Conservation (phyloP, 2,329 filamentous ascomycete genomes). For the Aspergillus pseudonomiae region DNA sequence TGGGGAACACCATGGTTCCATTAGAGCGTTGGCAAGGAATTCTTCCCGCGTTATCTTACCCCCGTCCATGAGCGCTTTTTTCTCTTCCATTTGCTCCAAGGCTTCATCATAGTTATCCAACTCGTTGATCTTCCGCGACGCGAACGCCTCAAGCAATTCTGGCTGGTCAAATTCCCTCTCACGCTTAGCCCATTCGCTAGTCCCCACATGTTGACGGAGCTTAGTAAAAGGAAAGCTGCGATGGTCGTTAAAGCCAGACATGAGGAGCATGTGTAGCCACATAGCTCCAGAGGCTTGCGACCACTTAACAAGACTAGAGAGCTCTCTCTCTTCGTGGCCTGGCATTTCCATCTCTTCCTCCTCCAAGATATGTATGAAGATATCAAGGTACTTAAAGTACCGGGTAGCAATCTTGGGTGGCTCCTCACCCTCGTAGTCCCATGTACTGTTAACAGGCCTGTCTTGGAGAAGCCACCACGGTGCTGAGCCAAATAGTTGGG, state of each 20-base stretch:
- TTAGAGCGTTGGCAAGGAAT: conserved; percentile 20
- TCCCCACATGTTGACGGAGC: conserved; percentile 25
- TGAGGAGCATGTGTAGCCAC: conserved; percentile 42
- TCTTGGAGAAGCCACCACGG: conserved; percentile 43
- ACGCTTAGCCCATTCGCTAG: conserved; percentile 24
- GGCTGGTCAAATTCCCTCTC: conserved; percentile 22
- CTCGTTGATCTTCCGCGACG: conserved; percentile 29
- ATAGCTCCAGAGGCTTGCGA: conserved; percentile 39
- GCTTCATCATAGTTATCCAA: conserved; percentile 35
- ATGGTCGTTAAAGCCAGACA: conserved; percentile 35
- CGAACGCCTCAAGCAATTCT: conserved; percentile 27
- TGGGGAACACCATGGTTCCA: too few relatives aligned
- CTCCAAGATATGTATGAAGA: conserved; percentile 35
- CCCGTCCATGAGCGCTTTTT: conserved; percentile 32
- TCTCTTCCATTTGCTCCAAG: conserved; percentile 34
- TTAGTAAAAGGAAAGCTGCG: conserved; percentile 36
- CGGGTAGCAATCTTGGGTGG: conserved; percentile 25
- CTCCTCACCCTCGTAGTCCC: conserved; percentile 30
- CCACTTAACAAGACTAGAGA: conserved; percentile 39
- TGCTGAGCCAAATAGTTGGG: conserved; percentile 41
- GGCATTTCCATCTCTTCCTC: conserved; percentile 36
- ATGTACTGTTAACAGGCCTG: conserved; percentile 31
- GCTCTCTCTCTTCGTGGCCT: conserved; percentile 27
- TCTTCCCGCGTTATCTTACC: conserved; percentile 32
- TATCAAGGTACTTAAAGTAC: conserved; percentile 33